Conservation (phyloP, 148 eudicot genomes). For the Rhododendron mucronatum region DNA sequence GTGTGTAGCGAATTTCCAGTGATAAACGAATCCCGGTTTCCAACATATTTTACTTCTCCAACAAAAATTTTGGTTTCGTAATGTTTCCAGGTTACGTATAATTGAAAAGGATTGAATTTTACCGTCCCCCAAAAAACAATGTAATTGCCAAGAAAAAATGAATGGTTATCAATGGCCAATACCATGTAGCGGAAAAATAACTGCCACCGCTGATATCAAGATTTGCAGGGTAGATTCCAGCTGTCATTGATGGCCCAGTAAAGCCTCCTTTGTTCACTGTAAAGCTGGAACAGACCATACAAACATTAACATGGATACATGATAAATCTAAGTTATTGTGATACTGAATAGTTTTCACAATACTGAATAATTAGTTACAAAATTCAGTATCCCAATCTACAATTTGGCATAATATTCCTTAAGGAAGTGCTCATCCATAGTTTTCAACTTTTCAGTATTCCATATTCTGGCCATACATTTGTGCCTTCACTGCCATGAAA, state of each 20-base stretch:
- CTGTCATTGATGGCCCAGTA: constrained; percentile 1
- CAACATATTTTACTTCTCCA: background rate
- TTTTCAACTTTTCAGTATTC: no score
- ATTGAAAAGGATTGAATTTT: background rate
- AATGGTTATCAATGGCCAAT: constrained; percentile 3
- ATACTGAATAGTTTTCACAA: background rate
- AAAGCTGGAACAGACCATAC: constrained; percentile 8
- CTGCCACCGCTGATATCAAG: constrained; percentile 16
- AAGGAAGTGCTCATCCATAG: no score
- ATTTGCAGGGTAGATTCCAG: constrained; percentile 9
- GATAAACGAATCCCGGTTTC: no score
- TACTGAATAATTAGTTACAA: background rate
- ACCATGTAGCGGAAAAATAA: background rate
- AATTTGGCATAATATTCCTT: no score
- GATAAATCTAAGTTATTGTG: background rate
- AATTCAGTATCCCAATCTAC: no score
- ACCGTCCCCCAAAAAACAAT: background rate
- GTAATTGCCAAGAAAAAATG: constrained; percentile 10
- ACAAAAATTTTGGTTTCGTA: background rate
- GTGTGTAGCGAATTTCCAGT: no score
- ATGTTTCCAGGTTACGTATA: background rate
- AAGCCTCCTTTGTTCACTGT: constrained; percentile 16
- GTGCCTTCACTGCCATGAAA: no score
- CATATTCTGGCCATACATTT: no score
- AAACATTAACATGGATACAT: background rate